Evolutionary conservation across 129 eudicot genomes (phyloP).

Genomic region (Centella asiatica): DNA sequence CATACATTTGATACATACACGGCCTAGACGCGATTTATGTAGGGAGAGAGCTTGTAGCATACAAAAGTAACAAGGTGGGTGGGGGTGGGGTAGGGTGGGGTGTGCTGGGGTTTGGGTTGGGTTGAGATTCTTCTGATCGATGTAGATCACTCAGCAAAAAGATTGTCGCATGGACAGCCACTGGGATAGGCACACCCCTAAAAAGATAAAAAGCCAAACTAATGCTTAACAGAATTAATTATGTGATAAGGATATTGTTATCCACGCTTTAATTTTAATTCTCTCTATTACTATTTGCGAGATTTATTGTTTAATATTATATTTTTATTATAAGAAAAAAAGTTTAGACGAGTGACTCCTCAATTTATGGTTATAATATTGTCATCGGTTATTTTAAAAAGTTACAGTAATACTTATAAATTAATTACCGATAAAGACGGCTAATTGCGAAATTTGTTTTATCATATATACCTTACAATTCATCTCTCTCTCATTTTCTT

Average conservation of each 20-base stretch:
- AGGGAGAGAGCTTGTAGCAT: background rate
- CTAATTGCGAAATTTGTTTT: too few relatives aligned
- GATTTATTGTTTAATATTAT: too few relatives aligned
- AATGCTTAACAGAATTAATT: background rate
- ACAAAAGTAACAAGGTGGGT: background rate
- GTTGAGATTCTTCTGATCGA: constrained; percentile 15
- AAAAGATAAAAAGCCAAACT: background rate
- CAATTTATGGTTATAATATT: too few relatives aligned
- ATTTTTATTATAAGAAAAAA: too few relatives aligned
- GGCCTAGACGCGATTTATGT: background rate
- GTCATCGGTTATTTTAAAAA: too few relatives aligned
- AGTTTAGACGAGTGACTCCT: too few relatives aligned
- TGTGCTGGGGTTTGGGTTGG: constrained; percentile 3
- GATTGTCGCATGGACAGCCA: constrained; percentile 4
- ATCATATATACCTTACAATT: too few relatives aligned
- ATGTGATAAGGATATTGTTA: constrained; percentile 3
- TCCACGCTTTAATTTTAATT: too few relatives aligned
- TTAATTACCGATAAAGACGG: too few relatives aligned
- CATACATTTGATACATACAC: background rate
- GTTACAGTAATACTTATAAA: too few relatives aligned
- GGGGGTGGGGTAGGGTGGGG: constrained; percentile 3
- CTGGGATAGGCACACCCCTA: background rate
- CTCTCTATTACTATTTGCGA: too few relatives aligned
- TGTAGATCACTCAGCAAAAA: background rate
- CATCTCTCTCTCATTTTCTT: too few relatives aligned